Base-by-base conservation (phyloP, 2,329 filamentous ascomycete genomes). In the Cladobotryum protrusum region DNA sequence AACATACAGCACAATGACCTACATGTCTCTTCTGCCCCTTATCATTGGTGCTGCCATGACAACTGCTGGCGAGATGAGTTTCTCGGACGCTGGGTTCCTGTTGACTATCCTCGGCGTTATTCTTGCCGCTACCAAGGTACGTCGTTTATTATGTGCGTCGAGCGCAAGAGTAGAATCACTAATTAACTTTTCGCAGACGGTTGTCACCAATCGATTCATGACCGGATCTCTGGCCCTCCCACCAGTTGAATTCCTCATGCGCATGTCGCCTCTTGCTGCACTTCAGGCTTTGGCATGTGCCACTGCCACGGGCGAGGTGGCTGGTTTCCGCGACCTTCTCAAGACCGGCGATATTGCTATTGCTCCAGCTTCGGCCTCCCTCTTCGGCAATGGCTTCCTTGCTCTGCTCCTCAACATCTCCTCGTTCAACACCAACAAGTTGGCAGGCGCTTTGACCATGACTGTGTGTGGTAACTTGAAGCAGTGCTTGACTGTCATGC, bases 141-240 rank as follows among this genome's bases (percentile, higher is more conserved):
- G 62, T 52, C 37, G 43, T 18, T 42, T 24, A 15, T 8, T 19
- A 14, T 20, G 19, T 19, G 20, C 18, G 13, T 39, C 17, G 2
- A n/a, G 17, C 36, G 15, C 8, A 7, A 36, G 24, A 17, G 35
- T n/a, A 37, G 14, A n/a, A 37, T n/a, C 6, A 45, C 47, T 48
- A 52, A 19, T 59, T 63, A 46, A 67, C 50, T 41, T 15, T 12
- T 13, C 17, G 8, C 48, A 75, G 72, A 83, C 80, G 1, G 77
- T 85, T 33, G 78, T 78, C 29, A 82, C 81, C 34, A 84, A 84
- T 66, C 75, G 78, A 59, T 74, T 84, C 58, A 82, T 83, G 77
- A 84, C 81, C 8, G 80, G 79, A 32, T 72, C 73, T 3, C 71
- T 83, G 24, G 72, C 74, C 17, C 73, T 83, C 3, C 75, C 77